Base-by-base conservation (phyloP, 2,329 filamentous ascomycete genomes). In the Botryosphaeria dothidea region DNA sequence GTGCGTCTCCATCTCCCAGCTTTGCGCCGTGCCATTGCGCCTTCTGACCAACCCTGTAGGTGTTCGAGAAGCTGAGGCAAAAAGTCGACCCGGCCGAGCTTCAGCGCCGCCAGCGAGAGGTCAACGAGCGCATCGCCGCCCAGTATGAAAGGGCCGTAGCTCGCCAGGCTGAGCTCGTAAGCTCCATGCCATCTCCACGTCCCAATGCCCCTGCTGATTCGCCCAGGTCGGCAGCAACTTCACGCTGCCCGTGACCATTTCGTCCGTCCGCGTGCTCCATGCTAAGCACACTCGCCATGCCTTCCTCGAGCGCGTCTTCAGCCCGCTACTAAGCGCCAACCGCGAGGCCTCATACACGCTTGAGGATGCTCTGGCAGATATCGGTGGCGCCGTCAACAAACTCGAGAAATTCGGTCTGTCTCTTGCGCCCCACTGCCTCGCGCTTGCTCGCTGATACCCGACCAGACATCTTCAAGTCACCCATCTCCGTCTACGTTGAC, bases 231-330 rank as follows among this genome's bases (percentile, higher is more conserved):
- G 88, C 69, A 86, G 91, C 78, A 96, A 98, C 77, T 90, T 90
- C 69, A 92, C 92, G 48, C 87, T 95, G 65, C 94, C 95, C 45
- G 92, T 95, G 71, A 92, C 92, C 15, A 90, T 99, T 75, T 92
- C 92, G 71, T 91, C 92, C 49, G 86, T 99, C 74, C 88, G 91
- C 71, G 84, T 99, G 67, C 87, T 96, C 67, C 91, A 93, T 74
- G 92, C 92, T 49, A 85, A 86, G 67, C 89, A 95, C 74, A 97
- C 94, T n/a, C 88, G 95, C 68, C 86, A 86, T 71, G 84, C 85
- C 68, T 97, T 99, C 77, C 88, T 99, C 63, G 86, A 96, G 75
- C 88, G 88, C 38, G 83, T 97, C 66, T 88, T 98, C 77, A 81
- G 88, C 65, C 93, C 94, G 6, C 79, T 97, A 8, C 82, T 98